Base-by-base conservation (phyloP, 345 rosid species). In the Linum trigynum region DNA sequence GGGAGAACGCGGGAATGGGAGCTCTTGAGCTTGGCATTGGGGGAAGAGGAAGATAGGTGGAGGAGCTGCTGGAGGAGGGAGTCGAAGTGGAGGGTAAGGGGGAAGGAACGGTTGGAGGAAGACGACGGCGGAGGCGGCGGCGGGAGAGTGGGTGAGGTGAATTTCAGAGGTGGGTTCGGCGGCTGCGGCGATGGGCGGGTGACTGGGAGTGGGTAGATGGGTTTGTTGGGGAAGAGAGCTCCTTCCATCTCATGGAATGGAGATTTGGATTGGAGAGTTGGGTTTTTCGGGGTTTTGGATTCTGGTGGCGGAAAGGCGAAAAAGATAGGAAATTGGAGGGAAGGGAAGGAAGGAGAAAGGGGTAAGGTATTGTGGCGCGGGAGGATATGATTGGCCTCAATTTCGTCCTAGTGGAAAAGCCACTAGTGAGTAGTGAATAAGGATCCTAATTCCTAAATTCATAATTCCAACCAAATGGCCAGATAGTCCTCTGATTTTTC, bases 61-160 rank as follows among this genome's bases (percentile, higher is more conserved):
- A 78, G 86, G 69, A 91, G 97, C 68, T 85, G 85, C 59, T 89
- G 83, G 51, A 91, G 86, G 50, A 91, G 83, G 0, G 92, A 82
- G 62, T 91, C 96, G 6, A 89, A 76, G 39, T 89, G 90, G 17
- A 78, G 68, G 1, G 85, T 68, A 0, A 86, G 76, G 55, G 86
- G 65, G n/a, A 90, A 62, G 40, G 69, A 73, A 40, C 84, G 56
- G 1, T 73, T 48, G 2, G 65, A 64, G 7, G 67, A 23, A 23
- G 32, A 23, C 32, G 32, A 51, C 56, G 10, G 56, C 10, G 56
- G 61, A 8, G 65, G 83, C 38, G 87, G 81, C 61, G 87, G 84
- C 3, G 32, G 32, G 32, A 23, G 32, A 23, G 32, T 23, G 32
- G 32, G 32, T 23, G 32, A 23, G 32, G 32, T 23, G 32, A 23